These are phyloP conservation scores for Lactarius pseudohatsudake DNA, from an alignment of 768 basidiomycete genomes.

Conservation along the genomic window DNA sequence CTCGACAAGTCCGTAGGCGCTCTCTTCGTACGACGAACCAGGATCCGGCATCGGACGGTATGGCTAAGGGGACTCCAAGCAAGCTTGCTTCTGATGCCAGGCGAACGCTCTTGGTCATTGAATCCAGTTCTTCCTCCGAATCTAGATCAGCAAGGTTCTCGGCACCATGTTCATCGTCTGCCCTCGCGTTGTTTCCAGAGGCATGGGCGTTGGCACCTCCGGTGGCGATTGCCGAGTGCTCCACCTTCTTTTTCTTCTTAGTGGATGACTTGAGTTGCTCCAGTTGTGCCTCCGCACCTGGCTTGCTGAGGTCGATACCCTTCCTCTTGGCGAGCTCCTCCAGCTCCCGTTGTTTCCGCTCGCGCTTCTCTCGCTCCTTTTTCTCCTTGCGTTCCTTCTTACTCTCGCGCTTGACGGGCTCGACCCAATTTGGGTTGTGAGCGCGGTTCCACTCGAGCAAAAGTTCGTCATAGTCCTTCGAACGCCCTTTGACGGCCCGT, in stretches of 20 bases:
- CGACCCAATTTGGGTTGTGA: conserved; percentile 84
- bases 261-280: conserved; percentile 43
- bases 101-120: conserved; percentile 61
- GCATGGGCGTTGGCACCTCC: conserved; percentile 38
- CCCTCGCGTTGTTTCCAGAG: conserved; percentile 51
- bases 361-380: conserved; percentile 74
- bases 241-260: conserved; percentile 62
- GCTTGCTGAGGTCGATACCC: conserved; percentile 52
- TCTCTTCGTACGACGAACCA: conserved; percentile 81
- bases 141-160: conserved; percentile 80
- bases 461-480: conserved; percentile 79
- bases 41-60: conserved; percentile 70
- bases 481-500: conserved; percentile 85
- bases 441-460: conserved; percentile 89
- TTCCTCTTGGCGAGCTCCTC: conserved; percentile 62
- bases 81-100: conserved; percentile 56
- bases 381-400: conserved; percentile 89
- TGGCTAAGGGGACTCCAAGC: conserved; percentile 65
- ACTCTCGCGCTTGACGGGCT: conserved; percentile 82
- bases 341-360: conserved; percentile 72
- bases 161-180: conserved; percentile 44
- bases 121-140: conserved; percentile 83
- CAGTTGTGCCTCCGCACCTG: conserved; percentile 37
- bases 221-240: conserved; percentile 43
- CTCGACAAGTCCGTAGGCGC: conserved; percentile 46